phyloP scores from a whole-genome alignment of 768 basidiomycete genomes.

The Aureoboletus auriporus region DNA sequence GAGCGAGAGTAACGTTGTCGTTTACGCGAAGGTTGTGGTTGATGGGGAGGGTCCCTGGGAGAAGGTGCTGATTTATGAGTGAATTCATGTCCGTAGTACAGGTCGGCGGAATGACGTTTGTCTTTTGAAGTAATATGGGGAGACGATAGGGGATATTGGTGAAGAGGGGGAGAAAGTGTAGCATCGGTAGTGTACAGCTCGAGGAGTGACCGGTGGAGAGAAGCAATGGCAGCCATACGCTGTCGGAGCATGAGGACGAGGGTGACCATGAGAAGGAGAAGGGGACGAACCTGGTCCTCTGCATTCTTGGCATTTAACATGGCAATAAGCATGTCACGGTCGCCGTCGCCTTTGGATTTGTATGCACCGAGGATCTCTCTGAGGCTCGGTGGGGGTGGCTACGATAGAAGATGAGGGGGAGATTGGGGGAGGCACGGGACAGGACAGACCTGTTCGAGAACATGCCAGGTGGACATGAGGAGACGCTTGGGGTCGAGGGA shows the following conservation, averaged over 20 bases:
- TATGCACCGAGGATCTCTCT: slow-evolving; percentile 88
- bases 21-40: slow-evolving; percentile 49
- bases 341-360: slow-evolving; percentile 80
- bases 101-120: slow-evolving; percentile 14
- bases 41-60: slow-evolving; percentile 28
- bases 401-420: slow-evolving; percentile 3
- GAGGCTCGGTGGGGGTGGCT: slow-evolving; percentile 77
- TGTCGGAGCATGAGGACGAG: slow-evolving; percentile 25
- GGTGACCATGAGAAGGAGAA: slow-evolving; percentile 3
- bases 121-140: slow-evolving; percentile 27
- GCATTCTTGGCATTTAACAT: slow-evolving; percentile 91
- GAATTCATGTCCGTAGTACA: slow-evolving; percentile 15
- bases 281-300: slow-evolving; percentile 76
- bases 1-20: slow-evolving; percentile 62
- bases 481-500: slow-evolving; percentile 30
- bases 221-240: slow-evolving; percentile 69
- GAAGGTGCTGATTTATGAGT: slow-evolving; percentile 6
- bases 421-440: not conserved
- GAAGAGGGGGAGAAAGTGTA: slow-evolving; percentile 27
- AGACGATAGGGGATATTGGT: slow-evolving; percentile 37
- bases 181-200: slow-evolving; percentile 44
- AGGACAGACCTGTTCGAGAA: slow-evolving; percentile 42
- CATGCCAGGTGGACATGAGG: slow-evolving; percentile 41
- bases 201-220: slow-evolving; percentile 67
- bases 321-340: slow-evolving; percentile 86